Conservation (phyloP, 1,284 basidiomycete genomes). For the Ustilago nuda region DNA sequence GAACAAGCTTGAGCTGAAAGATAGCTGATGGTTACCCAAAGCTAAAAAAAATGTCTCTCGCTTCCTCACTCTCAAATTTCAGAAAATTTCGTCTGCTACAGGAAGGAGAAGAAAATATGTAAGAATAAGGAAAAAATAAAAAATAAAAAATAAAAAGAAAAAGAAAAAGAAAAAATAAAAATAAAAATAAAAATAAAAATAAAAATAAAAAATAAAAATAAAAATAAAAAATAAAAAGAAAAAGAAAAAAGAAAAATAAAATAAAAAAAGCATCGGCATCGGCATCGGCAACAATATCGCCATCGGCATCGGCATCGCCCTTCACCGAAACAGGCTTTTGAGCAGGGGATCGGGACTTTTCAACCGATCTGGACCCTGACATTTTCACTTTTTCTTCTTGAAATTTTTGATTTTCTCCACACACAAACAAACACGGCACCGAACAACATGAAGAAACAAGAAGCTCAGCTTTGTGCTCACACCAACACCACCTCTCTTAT, state of each 20-base stretch:
- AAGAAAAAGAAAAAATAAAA: neutral
- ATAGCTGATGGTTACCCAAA: too few species aligned
- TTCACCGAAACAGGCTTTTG: neutral
- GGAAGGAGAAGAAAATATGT: neutral
- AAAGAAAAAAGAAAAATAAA: too few species aligned
- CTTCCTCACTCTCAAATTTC: slow-evolving; percentile 5
- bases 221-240: neutral
- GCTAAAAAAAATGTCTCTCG: too few species aligned
- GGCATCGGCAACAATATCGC: too few species aligned
- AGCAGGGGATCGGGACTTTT: slow-evolving; percentile 26
- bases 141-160: slow-evolving; percentile 3
- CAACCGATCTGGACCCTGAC: slow-evolving; percentile 29
- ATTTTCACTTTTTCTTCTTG: slow-evolving; percentile 14
- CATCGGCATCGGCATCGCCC: neutral
- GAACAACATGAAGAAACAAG: neutral
- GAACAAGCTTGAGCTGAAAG: neutral
- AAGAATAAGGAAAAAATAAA: too few species aligned
- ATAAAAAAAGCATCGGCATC: too few species aligned
- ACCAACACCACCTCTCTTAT: neutral
- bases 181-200: accelerated
- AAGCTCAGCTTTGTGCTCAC: neutral
- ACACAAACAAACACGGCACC: neutral
- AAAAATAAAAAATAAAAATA: slow-evolving; percentile 25
- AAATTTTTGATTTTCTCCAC: slow-evolving; percentile 40
- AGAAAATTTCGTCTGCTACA: slow-evolving; percentile 25